Evolutionary conservation across 2,329 filamentous ascomycete species (phyloP).

Genomic region (Aspergillus vadensis): DNA sequence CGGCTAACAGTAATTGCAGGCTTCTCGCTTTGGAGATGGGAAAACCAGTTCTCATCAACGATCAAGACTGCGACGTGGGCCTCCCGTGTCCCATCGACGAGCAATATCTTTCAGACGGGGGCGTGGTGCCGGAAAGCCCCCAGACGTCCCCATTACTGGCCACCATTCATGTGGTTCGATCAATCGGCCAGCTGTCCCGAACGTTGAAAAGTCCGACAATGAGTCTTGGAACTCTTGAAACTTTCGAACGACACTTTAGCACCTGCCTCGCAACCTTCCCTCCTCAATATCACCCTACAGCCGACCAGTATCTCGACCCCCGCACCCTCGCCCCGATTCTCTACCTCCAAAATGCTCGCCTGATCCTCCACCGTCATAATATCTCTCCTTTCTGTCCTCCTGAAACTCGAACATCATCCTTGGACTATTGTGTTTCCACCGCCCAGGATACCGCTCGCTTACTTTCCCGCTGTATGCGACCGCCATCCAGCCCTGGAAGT

Average conservation of each 20-base stretch:
- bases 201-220: conserved; percentile 70
- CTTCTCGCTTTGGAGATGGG: conserved; percentile 78
- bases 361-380: conserved; percentile 87
- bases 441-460: conserved; percentile 78
- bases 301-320: conserved; percentile 69
- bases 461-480: conserved; percentile 65
- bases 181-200: conserved; percentile 72
- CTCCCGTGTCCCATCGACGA: conserved; percentile 82
- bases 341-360: conserved; percentile 78
- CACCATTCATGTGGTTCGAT: conserved; percentile 78
- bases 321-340: conserved; percentile 73
- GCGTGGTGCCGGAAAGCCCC: conserved; percentile 47
- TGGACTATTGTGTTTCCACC: conserved; percentile 74
- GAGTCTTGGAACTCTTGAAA: conserved; percentile 67
- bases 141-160: conserved; percentile 73
- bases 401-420: conserved; percentile 67
- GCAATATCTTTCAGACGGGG: conserved; percentile 57
- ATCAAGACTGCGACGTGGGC: conserved; percentile 81
- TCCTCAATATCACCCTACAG: conserved; percentile 68
- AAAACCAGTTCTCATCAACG: conserved; percentile 78
- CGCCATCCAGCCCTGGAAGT: conserved; percentile 19
- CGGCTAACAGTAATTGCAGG: conserved; percentile 38
- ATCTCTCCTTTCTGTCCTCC: conserved; percentile 70
- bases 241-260: conserved; percentile 78
- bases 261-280: conserved; percentile 76